These are phyloP conservation scores for Fusarium illudens DNA, from an alignment of 2,329 filamentous ascomycete species.

Conservation along the genomic window DNA sequence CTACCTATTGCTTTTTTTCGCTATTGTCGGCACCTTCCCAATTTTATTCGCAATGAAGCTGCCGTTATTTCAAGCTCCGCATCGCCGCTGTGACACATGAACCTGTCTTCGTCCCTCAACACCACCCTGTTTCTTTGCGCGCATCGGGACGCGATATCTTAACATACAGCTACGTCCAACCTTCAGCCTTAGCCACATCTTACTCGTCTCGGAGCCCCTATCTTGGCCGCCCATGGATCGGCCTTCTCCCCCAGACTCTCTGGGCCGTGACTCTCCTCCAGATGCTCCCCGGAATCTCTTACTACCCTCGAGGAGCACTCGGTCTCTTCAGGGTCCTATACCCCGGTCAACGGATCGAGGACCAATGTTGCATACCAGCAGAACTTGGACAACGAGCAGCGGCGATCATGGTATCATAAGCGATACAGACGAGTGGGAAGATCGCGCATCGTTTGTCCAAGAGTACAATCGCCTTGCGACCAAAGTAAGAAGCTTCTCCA, in stretches of 20 bases:
- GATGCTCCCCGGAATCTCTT: slow-evolving; percentile 25
- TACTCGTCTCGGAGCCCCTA: background rate
- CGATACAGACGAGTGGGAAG: slow-evolving; percentile 60
- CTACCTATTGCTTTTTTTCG: background rate
- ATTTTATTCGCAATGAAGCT: slow-evolving; percentile 33
- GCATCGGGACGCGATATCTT: slow-evolving; percentile 26
- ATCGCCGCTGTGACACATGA: slow-evolving; percentile 34
- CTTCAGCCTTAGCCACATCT: slow-evolving; percentile 20
- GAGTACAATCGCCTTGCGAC: slow-evolving; percentile 70
- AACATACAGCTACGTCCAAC: background rate
- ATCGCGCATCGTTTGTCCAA: slow-evolving; percentile 58
- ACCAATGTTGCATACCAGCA: slow-evolving; percentile 53
- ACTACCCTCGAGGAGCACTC: slow-evolving; percentile 39
- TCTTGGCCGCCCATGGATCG: slow-evolving; percentile 29
- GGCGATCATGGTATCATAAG: slow-evolving; percentile 57
- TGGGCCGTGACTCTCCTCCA: slow-evolving; percentile 27
- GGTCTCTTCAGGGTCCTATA: slow-evolving; percentile 41
- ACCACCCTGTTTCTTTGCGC: slow-evolving; percentile 9
- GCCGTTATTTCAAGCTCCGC: slow-evolving; percentile 19
- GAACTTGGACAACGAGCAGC: slow-evolving; percentile 67
- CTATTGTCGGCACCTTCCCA: slow-evolving; percentile 2
- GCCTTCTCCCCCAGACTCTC: slow-evolving; percentile 8
- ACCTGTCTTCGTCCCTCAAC: slow-evolving; percentile 11
- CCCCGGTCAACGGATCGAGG: slow-evolving; percentile 36
- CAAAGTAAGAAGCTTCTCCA: slow-evolving; percentile 53